Conservation (phyloP, 495 filamentous ascomycete species). For the Clavariopsis aquatica region DNA sequence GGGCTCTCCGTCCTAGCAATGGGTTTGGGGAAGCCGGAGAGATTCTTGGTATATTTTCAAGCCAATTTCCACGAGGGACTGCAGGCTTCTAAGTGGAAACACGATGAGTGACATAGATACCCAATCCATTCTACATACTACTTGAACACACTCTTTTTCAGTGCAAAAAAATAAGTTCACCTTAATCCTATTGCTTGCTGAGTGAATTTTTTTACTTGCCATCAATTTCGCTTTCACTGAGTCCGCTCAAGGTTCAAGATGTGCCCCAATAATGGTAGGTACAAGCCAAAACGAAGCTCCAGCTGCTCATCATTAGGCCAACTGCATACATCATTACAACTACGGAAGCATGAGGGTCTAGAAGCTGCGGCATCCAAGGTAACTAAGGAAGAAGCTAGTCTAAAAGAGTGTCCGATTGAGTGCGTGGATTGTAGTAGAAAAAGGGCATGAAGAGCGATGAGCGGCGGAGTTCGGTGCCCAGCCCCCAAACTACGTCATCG, state of each 20-base stretch:
- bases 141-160: too few relatives aligned
- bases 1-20: constrained; percentile 14
- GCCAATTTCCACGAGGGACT: background rate
- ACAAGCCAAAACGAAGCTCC: too few relatives aligned
- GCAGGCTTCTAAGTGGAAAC: background rate
- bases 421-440: background rate
- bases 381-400: background rate
- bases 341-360: too few relatives aligned
- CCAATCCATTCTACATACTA: background rate
- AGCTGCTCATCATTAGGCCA: too few relatives aligned
- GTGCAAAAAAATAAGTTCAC: too few relatives aligned
- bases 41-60: constrained; percentile 13
- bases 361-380: too few relatives aligned
- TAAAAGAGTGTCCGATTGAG: background rate
- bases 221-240: too few relatives aligned
- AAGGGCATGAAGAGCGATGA: background rate
- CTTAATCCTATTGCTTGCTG: too few relatives aligned
- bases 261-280: too few relatives aligned
- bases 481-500: constrained; percentile 9
- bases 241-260: too few relatives aligned
- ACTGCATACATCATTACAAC: too few relatives aligned
- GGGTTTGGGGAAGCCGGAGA: constrained; percentile 30
- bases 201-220: too few relatives aligned
- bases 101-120: background rate
- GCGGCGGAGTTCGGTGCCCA: background rate